Evolutionary conservation across 139 green algal species (phyloP).

Genomic region (Nannochloris sp.): DNA sequence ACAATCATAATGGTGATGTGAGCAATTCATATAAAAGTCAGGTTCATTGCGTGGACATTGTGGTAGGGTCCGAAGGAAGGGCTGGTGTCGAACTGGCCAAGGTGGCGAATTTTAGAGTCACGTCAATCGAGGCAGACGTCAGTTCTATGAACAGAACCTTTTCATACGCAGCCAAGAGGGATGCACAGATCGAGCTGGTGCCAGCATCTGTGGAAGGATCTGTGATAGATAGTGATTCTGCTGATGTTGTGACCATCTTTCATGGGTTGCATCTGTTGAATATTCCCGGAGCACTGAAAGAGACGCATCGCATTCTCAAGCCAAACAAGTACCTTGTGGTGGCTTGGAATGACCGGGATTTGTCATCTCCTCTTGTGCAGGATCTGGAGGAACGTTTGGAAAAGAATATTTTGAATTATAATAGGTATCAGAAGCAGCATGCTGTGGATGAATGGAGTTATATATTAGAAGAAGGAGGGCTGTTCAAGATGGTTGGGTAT

Average conservation of each 20-base stretch:
- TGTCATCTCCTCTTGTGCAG: constrained; percentile 4
- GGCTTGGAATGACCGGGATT: constrained; percentile 27
- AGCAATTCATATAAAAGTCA: no score
- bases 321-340: constrained; percentile 13
- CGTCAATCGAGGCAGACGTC: no score
- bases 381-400: constrained; percentile 20
- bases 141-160: constrained; percentile 11
- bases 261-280: constrained; percentile 24
- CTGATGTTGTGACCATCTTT: constrained; percentile 23
- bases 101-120: no score
- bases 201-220: constrained; percentile 21
- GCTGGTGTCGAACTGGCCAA: constrained; percentile 17
- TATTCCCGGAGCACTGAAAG: constrained; percentile 10
- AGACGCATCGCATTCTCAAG: constrained; percentile 21
- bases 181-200: constrained; percentile 23
- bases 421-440: constrained; percentile 20
- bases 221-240: constrained; percentile 13
- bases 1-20: no score
- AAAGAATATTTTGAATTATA: constrained; percentile 17
- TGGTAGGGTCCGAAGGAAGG: constrained; percentile 9
- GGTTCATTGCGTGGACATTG: constrained; percentile 12
- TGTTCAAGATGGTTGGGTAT: constrained; percentile 19
- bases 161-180: constrained; percentile 13
- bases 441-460: constrained; percentile 16
- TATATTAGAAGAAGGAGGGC: constrained; percentile 9